phyloP scores from a whole-genome alignment of 78 protist genomes.

The Dictyostelium firmibasis region DNA sequence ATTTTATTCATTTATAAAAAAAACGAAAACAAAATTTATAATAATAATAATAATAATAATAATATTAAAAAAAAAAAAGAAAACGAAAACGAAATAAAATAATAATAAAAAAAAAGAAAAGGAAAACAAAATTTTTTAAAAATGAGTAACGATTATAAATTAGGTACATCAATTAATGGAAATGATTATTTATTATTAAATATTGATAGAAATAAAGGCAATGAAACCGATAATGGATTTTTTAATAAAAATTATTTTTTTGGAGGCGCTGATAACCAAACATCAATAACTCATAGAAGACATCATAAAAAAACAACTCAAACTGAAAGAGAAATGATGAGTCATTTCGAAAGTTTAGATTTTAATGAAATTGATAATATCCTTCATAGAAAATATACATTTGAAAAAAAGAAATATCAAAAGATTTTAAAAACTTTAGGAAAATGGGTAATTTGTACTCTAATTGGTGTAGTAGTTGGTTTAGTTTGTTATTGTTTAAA shows the following conservation, averaged over 20 bases:
- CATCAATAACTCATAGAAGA: slow-evolving; percentile 41
- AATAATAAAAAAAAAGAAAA: neutral
- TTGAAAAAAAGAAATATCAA: neutral
- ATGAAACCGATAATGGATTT: neutral
- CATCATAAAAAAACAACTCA: neutral
- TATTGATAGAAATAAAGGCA: neutral
- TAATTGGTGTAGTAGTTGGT: slow-evolving; percentile 69
- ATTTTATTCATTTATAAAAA: neutral
- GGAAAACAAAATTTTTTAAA: neutral
- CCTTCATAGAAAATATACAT: slow-evolving; percentile 7
- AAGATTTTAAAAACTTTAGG: slow-evolving; percentile 44
- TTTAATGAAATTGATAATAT: slow-evolving; percentile 63
- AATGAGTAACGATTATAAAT: neutral
- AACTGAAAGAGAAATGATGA: slow-evolving; percentile 40
- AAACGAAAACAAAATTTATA: no score
- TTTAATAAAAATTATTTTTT: no score
- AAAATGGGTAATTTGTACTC: slow-evolving; percentile 48
- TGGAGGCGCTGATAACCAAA: neutral
- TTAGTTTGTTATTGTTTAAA: slow-evolving; percentile 49
- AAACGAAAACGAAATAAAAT: neutral
- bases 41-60: no score
- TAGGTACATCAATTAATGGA: neutral
- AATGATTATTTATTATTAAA: slow-evolving; percentile 12
- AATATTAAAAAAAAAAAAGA: neutral
- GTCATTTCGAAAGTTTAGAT: slow-evolving; percentile 37